These are phyloP conservation scores for Cyclotella kingstonii DNA, from an alignment of 108 stramenopile species.

Conservation along the genomic window DNA sequence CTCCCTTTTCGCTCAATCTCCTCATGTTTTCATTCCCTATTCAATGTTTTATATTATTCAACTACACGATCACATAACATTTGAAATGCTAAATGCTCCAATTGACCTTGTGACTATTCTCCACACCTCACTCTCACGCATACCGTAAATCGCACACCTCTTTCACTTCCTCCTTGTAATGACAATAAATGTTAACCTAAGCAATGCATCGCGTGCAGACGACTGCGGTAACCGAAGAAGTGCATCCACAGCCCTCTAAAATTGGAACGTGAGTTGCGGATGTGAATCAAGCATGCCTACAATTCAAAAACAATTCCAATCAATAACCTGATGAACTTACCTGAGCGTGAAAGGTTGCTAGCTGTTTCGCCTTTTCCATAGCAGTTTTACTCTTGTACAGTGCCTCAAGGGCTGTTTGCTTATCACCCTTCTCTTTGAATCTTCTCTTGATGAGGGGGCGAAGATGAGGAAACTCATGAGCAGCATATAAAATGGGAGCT, in stretches of 20 bases:
- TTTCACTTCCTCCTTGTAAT: slow-evolving; percentile 91
- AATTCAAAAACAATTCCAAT: not conserved
- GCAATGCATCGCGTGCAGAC: slow-evolving; percentile 83
- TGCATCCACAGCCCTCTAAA: slow-evolving; percentile 82
- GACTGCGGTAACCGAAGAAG: slow-evolving; percentile 83
- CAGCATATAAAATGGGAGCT: slow-evolving; percentile 95
- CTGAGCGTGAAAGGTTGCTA: slow-evolving; percentile 92
- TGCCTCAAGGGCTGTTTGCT: slow-evolving; percentile 78
- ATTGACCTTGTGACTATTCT: no score
- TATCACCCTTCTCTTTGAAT: slow-evolving; percentile 94
- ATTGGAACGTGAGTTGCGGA: not conserved
- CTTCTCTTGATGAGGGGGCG: slow-evolving; percentile 86
- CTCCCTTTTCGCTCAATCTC: no score
- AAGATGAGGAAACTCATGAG: slow-evolving; percentile 79
- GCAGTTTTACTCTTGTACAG: slow-evolving; percentile 80
- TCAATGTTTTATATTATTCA: no score
- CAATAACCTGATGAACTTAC: slow-evolving; percentile 45
- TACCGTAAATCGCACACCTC: no score
- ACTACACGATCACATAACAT: no score
- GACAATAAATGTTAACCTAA: slow-evolving; percentile 86
- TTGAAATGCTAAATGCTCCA: no score
- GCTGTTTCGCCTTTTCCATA: slow-evolving; percentile 82
- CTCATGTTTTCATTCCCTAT: no score
- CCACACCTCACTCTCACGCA: no score
- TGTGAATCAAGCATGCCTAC: not conserved